Percentiles rank a stretch among this genome's conserved stretches.
phyloP scores from a whole-genome alignment of 352 stramenopile species.

The Globisporangium yorkense region DNA sequence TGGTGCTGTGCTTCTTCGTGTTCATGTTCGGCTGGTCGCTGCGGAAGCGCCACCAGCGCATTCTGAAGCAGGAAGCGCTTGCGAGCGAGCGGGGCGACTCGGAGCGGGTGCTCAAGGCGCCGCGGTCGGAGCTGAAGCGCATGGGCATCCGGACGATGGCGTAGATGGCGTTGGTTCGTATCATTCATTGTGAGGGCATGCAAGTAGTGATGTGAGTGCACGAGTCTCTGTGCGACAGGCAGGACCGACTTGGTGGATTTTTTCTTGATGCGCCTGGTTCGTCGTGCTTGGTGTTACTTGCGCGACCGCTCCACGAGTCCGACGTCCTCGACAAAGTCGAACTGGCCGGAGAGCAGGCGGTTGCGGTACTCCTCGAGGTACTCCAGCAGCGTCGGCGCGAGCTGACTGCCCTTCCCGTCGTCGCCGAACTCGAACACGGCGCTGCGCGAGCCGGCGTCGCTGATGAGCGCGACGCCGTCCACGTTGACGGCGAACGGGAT shows the following conservation, averaged over 20 bases:
- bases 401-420: conserved; percentile 44
- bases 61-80: conserved; percentile 21
- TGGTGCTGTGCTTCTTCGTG: conserved; percentile 54
- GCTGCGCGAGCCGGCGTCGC: conserved; percentile 40
- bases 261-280: neutral
- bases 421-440: conserved; percentile 67
- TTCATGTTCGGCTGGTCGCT: conserved; percentile 56
- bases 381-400: conserved; percentile 50
- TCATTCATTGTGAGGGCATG: neutral
- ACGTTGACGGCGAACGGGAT: conserved; percentile 70
- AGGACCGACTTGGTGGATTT: neutral
- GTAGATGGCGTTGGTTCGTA: conserved; percentile 13
- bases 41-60: conserved; percentile 42
- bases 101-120: conserved; percentile 15
- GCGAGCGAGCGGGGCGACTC: conserved; percentile 6
- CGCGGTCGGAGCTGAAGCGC: conserved; percentile 43
- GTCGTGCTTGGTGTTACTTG: conserved; percentile 24
- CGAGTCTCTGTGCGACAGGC: neutral
- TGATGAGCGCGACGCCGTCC: conserved; percentile 60
- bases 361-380: conserved; percentile 81
- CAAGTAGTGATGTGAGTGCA: neutral
- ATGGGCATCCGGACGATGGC: conserved; percentile 61
- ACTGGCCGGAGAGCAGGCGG: conserved; percentile 72
- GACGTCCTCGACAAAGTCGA: conserved; percentile 81
- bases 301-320: conserved; percentile 69